Conservation (phyloP, 139 green algal species). For the Tetraselmis striata region DNA sequence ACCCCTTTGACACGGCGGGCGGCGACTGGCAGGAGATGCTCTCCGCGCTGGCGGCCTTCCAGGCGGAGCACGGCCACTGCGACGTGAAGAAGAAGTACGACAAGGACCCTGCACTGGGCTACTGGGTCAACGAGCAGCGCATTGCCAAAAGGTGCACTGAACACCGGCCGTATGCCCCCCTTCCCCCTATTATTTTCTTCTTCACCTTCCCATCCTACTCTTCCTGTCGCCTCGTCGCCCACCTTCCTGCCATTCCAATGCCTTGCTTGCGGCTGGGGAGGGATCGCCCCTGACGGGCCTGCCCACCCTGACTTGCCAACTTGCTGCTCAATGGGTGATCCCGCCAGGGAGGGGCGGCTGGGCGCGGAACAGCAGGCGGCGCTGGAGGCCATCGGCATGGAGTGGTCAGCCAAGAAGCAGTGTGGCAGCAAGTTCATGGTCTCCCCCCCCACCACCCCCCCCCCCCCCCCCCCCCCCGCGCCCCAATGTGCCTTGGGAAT, state of each 20-base stretch:
- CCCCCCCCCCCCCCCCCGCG: too few species aligned
- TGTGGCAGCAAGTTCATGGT: slow-evolving; percentile 10
- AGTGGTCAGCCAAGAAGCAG: background rate
- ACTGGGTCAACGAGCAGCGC: slow-evolving; percentile 11
- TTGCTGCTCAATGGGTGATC: background rate
- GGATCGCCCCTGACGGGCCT: too few species aligned
- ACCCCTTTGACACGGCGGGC: background rate
- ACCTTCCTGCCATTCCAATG: too few species aligned
- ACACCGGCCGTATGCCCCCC: too few species aligned
- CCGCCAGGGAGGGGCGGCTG: slow-evolving; percentile 1
- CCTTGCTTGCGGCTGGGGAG: too few species aligned
- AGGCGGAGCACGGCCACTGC: background rate
- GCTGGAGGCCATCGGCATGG: slow-evolving; percentile 1
- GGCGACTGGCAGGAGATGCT: background rate
- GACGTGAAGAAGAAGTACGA: slow-evolving; percentile 16
- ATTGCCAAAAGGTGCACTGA: background rate
- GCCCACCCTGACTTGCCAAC: too few species aligned
- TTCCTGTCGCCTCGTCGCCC: too few species aligned
- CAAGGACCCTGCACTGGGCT: slow-evolving; percentile 4
- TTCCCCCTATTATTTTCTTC: too few species aligned
- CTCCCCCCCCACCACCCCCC: too few species aligned
- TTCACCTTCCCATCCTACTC: too few species aligned
- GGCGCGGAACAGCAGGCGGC: background rate
- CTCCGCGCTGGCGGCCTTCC: background rate
- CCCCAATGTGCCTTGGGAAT: too few species aligned